Percentiles rank a stretch among this genome's conserved stretches.
These are phyloP conservation scores for Cystoderma amianthinum DNA, from an alignment of 768 basidiomycete species.

Conservation along the genomic window DNA sequence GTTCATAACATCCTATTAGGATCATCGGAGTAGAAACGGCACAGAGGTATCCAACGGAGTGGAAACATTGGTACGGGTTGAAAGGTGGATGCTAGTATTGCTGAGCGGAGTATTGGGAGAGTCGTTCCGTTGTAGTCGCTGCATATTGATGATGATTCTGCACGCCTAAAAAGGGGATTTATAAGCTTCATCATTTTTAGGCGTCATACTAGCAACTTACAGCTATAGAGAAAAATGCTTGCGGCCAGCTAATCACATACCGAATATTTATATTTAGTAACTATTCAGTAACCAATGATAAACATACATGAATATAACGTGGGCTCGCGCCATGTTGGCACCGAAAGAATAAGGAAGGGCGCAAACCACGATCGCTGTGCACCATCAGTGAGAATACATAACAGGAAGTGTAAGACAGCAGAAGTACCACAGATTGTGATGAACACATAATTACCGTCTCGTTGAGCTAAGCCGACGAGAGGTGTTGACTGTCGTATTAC, in stretches of 20 bases:
- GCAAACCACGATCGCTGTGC: background rate
- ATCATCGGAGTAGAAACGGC: too few species aligned
- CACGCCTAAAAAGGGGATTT: background rate
- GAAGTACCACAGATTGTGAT: background rate
- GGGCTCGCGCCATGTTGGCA: background rate
- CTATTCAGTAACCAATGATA: background rate
- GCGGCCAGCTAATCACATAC: background rate
- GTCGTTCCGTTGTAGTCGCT: too few species aligned
- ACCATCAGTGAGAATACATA: background rate
- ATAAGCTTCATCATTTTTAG: background rate
- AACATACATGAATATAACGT: background rate
- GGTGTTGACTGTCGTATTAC: background rate
- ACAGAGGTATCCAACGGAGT: too few species aligned
- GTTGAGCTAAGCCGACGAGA: background rate
- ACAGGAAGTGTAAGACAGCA: background rate
- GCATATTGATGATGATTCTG: background rate
- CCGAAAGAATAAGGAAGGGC: background rate
- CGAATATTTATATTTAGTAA: too few species aligned
- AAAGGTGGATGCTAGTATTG: too few species aligned
- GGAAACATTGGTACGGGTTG: too few species aligned
- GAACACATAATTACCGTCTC: background rate
- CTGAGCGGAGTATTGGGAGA: too few species aligned
- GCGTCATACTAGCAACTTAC: background rate
- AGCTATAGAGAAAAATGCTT: background rate
- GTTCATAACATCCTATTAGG: too few species aligned